A percentile compares a stretch with the other conserved stretches of the same genome.
These are phyloP conservation scores for Blastomyces silverae DNA, from an alignment of 2,329 filamentous ascomycete species.

Conservation along the genomic window DNA sequence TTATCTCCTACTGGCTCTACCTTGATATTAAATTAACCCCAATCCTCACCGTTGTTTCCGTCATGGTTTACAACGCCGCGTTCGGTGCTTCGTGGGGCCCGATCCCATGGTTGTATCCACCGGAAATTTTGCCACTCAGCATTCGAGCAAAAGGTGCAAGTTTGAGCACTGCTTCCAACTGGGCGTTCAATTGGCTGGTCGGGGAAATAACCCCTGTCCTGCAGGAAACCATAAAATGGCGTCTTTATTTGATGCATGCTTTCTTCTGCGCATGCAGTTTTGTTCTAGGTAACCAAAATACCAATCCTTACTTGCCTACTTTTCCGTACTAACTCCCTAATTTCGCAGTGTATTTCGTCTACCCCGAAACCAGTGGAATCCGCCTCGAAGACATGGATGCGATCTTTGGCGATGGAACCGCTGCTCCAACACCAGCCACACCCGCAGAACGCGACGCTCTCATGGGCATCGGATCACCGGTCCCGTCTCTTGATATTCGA, in stretches of 20 bases:
- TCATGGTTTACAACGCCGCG: conserved; percentile 97
- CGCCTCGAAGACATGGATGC: conserved; percentile 94
- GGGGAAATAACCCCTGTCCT: conserved; percentile 91
- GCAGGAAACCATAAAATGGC: conserved; percentile 88
- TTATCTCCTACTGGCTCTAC: conserved; percentile 93
- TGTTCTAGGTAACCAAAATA: conserved; percentile 66
- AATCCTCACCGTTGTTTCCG: conserved; percentile 80
- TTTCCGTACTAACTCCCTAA: conserved; percentile 6
- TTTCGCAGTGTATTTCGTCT: conserved; percentile 80
- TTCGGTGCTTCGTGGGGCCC: conserved; percentile 98
- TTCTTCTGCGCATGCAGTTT: conserved; percentile 96
- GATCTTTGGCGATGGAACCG: conserved; percentile 88
- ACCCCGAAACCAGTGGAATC: conserved; percentile 93
- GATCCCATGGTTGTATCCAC: conserved; percentile 95
- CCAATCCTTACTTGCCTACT: conserved; percentile 11
- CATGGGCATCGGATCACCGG: conserved; percentile 69
- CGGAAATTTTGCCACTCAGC: conserved; percentile 95
- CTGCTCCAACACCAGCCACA: conserved; percentile 69
- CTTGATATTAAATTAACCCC: conserved; percentile 73
- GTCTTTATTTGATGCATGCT: conserved; percentile 87
- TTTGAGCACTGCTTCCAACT: conserved; percentile 92
- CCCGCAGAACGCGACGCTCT: conserved; percentile 76
- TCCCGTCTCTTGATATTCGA: conserved; percentile 68
- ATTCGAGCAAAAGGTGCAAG: conserved; percentile 96
- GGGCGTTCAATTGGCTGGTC: conserved; percentile 97